Conservation (phyloP, 2,329 filamentous ascomycete species). For the Juglanconis sp. region DNA sequence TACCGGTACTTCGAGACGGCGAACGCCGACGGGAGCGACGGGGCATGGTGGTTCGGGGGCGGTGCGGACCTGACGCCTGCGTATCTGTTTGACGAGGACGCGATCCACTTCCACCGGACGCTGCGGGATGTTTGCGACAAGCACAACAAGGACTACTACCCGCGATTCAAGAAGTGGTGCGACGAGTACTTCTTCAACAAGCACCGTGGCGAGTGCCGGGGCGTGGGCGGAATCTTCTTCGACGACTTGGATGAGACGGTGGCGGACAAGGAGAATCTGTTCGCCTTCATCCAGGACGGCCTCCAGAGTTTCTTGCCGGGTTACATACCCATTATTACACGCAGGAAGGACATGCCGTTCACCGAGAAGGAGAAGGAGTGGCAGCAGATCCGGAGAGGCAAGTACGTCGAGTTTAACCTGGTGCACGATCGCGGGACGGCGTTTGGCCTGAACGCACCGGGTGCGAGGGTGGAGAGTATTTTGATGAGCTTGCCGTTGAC, state of each 20-base stretch:
- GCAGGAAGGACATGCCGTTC: slow-evolving; percentile 87
- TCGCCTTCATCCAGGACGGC: slow-evolving; percentile 83
- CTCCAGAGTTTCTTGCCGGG: slow-evolving; percentile 84
- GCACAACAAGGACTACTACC: slow-evolving; percentile 89
- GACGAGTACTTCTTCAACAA: slow-evolving; percentile 96
- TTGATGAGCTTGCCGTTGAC: slow-evolving; percentile 94
- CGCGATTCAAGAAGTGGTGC: slow-evolving; percentile 96
- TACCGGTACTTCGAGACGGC: slow-evolving; percentile 98
- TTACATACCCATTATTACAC: slow-evolving; percentile 85
- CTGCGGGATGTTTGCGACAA: slow-evolving; percentile 92
- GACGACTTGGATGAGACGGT: slow-evolving; percentile 89
- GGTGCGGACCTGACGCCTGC: slow-evolving; percentile 89
- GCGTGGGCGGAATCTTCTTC: slow-evolving; percentile 96
- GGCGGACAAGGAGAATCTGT: slow-evolving; percentile 83
- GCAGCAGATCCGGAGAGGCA: slow-evolving; percentile 91
- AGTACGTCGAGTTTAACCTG: slow-evolving; percentile 98
- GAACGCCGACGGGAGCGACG: slow-evolving; percentile 73
- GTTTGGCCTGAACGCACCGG: slow-evolving; percentile 90
- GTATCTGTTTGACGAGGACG: slow-evolving; percentile 96
- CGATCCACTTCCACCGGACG: slow-evolving; percentile 90
- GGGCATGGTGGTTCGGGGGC: slow-evolving; percentile 98
- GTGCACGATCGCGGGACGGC: slow-evolving; percentile 94
- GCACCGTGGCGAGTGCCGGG: slow-evolving; percentile 81
- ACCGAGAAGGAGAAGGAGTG: slow-evolving; percentile 85
- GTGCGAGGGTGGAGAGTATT: slow-evolving; percentile 90